Conservation (phyloP, 2,329 filamentous ascomycete species). For the Pestalotiopsis sp. region DNA sequence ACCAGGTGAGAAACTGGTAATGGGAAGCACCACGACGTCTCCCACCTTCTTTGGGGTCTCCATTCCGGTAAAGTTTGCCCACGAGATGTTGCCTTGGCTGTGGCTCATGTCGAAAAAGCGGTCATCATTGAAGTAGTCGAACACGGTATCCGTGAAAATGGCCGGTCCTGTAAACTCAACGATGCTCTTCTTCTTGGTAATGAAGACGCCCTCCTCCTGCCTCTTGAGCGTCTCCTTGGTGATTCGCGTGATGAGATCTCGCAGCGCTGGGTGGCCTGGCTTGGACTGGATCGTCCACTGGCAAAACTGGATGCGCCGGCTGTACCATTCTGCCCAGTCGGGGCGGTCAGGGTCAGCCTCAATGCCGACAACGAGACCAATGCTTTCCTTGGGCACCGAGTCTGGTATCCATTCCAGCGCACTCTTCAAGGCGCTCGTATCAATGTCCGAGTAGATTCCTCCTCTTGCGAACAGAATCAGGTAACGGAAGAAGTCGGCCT, state of each 20-base stretch:
- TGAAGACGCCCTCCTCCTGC: slow-evolving; percentile 60
- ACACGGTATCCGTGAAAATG: slow-evolving; percentile 90
- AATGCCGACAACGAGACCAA: slow-evolving; percentile 91
- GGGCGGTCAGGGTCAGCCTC: slow-evolving; percentile 92
- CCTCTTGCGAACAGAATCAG: slow-evolving; percentile 65
- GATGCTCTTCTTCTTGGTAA: slow-evolving; percentile 68
- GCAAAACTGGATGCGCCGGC: slow-evolving; percentile 94
- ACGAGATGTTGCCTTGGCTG: slow-evolving; percentile 76
- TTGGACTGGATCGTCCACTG: slow-evolving; percentile 99
- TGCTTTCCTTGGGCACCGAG: slow-evolving; percentile 72
- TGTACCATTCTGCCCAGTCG: slow-evolving; percentile 97
- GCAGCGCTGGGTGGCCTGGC: slow-evolving; percentile 87
- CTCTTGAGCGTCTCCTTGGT: slow-evolving; percentile 78
- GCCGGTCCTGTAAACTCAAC: slow-evolving; percentile 95
- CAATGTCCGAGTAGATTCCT: slow-evolving; percentile 85
- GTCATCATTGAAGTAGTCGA: slow-evolving; percentile 90
- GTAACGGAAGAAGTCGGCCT: slow-evolving; percentile 80
- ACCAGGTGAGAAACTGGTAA: slow-evolving; percentile 96
- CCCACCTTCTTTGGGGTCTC: slow-evolving; percentile 82
- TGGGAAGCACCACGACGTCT: slow-evolving; percentile 90
- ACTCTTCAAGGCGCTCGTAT: slow-evolving; percentile 82
- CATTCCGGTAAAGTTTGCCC: slow-evolving; percentile 88
- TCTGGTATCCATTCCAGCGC: slow-evolving; percentile 86
- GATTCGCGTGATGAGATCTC: slow-evolving; percentile 84
- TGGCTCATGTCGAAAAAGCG: slow-evolving; percentile 82